Base-by-base conservation (phyloP, 2,329 filamentous ascomycete species). In the Gnomoniopsis sp. region DNA sequence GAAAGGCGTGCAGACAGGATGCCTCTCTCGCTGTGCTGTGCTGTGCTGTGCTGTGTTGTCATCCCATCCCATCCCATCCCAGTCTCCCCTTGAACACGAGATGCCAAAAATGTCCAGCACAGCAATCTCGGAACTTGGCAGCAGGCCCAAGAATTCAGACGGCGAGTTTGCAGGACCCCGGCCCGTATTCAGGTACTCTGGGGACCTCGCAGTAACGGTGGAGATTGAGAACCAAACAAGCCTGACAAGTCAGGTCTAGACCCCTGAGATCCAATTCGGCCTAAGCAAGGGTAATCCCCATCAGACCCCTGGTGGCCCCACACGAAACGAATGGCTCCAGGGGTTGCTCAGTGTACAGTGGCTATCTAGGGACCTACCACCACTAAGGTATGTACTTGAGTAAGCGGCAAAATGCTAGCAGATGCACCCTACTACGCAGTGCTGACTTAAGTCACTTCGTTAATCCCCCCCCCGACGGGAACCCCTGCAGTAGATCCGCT, bases 241-340 rank as follows among this genome's bases (percentile, higher is more conserved):
- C 15, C 36, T 34, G 55, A 50, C 41, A 21, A 51, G 43, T n/a
- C 36, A 26, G 55, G 59, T 52, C 59, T 41, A 46, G 59, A 34
- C 59, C 59, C 59, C 59, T 61, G 59, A 59, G 34, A 14, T 17
- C 46, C 22, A 53, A 58, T 61, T 55, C 36, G 33, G 43, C 26
- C 34, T 7, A 19, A 33, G 22, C 59, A 61, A 55, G 59, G 57
- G 51, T 7, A 14, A 53, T 47, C 59, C 51, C 43, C 23, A 52
- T 17, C 49, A 7, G 19, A n/a, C n/a, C n/a, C n/a, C n/a, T n/a
- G n/a, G n/a, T n/a, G n/a, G 23, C 55, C 44, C 52, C 59, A 61
- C 57, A 58, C 53, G 55, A 61, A 61, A 61, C 59, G 52, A 34
- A 51, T 52, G 51, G 59, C 55, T 57, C 36, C 55, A 52, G 58